A percentile compares a stretch with the other conserved stretches of the same genome.
Conservation (phyloP, 352 stramenopile species). For the Globisporangium apiculatum region DNA sequence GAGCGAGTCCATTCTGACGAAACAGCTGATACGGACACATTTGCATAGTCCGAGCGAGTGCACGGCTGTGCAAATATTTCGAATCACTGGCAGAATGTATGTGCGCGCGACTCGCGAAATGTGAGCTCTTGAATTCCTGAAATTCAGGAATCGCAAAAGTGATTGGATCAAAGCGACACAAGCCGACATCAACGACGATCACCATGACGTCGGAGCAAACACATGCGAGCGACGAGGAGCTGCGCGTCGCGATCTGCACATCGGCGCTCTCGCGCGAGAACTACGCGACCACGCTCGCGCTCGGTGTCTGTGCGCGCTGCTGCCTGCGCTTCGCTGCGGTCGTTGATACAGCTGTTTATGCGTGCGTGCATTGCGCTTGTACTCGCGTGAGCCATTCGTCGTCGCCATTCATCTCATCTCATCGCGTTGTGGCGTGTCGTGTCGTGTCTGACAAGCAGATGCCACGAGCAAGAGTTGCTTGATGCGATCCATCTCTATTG, state of each 20-base stretch:
- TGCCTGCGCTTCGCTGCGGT: slow-evolving; percentile 55
- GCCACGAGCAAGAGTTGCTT: slow-evolving; percentile 24
- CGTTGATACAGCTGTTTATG: slow-evolving; percentile 37
- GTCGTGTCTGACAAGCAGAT: slow-evolving; percentile 13
- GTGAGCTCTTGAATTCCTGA: neutral
- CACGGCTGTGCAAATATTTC: neutral
- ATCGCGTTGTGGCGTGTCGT: too few relatives aligned
- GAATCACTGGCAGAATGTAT: neutral
- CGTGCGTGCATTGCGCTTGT: slow-evolving; percentile 23
- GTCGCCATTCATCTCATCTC: too few relatives aligned
- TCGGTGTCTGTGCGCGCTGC: slow-evolving; percentile 57
- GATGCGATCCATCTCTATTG: slow-evolving; percentile 9
- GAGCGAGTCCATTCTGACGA: neutral
- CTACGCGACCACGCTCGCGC: slow-evolving; percentile 15
- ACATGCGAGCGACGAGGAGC: slow-evolving; percentile 9
- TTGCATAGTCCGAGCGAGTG: neutral
- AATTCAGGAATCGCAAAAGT: neutral
- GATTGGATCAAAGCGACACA: neutral
- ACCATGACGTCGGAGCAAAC: slow-evolving; percentile 4
- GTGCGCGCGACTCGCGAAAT: neutral
- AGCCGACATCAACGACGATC: neutral
- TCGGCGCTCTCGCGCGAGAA: slow-evolving; percentile 24
- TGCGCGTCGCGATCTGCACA: slow-evolving; percentile 10
- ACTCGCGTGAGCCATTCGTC: neutral
- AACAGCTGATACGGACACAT: neutral